phyloP scores from a whole-genome alignment of 2,329 filamentous ascomycete species.

The Fusarium armeniacum region DNA sequence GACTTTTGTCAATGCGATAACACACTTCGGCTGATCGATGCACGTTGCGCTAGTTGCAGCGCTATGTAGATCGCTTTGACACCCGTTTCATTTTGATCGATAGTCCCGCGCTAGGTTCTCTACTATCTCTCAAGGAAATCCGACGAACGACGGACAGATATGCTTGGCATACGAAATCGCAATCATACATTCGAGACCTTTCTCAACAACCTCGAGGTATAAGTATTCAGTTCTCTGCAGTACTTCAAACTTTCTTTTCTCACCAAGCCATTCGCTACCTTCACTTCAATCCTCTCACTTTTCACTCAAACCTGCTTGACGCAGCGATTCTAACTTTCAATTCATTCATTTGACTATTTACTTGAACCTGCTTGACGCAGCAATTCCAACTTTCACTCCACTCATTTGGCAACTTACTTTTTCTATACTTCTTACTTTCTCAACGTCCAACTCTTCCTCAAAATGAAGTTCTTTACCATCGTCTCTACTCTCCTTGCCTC shows the following conservation, averaged over 20 bases:
- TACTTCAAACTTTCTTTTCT: neutral
- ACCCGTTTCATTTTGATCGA: neutral
- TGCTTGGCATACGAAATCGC: neutral
- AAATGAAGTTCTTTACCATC: conserved; percentile 9
- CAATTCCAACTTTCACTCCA: neutral
- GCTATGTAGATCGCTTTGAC: conserved; percentile 1
- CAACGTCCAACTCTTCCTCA: neutral
- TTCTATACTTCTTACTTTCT: neutral
- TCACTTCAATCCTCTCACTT: neutral
- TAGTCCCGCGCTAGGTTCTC: neutral
- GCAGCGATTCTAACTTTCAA: neutral
- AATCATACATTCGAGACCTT: fast-evolving
- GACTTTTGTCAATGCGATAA: neutral
- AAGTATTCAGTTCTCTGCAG: neutral
- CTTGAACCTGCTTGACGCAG: neutral
- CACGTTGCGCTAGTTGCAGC: neutral
- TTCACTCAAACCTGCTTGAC: neutral
- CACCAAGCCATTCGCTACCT: conserved; percentile 1
- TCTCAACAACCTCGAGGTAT: neutral
- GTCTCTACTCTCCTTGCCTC: conserved; percentile 1
- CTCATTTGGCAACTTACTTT: neutral
- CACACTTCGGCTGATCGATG: neutral
- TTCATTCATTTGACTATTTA: conserved; percentile 1
- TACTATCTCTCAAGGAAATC: neutral
- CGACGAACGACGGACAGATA: neutral